phyloP scores from a whole-genome alignment of 305 asterid species.

The Caryopteris hybrid region DNA sequence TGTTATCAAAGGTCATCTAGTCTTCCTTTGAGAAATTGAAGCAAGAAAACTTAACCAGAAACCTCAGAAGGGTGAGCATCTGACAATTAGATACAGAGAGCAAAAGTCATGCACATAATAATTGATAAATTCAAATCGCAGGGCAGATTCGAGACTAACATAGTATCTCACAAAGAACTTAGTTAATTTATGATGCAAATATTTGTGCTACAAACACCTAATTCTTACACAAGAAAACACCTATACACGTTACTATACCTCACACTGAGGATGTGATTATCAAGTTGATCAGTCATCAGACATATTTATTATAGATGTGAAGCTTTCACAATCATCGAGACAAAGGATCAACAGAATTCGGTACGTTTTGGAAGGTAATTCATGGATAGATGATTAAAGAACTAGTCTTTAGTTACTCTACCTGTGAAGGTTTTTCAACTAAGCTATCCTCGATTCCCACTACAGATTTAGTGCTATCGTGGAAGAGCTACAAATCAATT shows the following conservation, averaged over 20 bases:
- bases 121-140: background rate
- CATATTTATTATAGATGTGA: background rate
- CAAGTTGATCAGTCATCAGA: background rate
- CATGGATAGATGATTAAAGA: background rate
- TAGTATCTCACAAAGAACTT: background rate
- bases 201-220: background rate
- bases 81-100: conserved; percentile 8
- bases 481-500: background rate
- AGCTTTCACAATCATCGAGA: background rate
- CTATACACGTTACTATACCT: background rate
- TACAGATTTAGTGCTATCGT: background rate
- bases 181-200: background rate
- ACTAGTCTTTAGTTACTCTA: background rate
- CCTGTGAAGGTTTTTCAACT: too few relatives aligned
- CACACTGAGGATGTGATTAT: background rate
- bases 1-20: conserved; percentile 15
- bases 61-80: background rate
- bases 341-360: background rate
- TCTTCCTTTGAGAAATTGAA: conserved; percentile 11
- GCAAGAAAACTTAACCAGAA: conserved; percentile 11
- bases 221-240: background rate
- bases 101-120: background rate
- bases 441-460: background rate
- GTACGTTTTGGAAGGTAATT: background rate
- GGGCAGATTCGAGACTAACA: background rate